phyloP scores from a whole-genome alignment of 2,329 filamentous ascomycete species.

The Cladosporium sp. region DNA sequence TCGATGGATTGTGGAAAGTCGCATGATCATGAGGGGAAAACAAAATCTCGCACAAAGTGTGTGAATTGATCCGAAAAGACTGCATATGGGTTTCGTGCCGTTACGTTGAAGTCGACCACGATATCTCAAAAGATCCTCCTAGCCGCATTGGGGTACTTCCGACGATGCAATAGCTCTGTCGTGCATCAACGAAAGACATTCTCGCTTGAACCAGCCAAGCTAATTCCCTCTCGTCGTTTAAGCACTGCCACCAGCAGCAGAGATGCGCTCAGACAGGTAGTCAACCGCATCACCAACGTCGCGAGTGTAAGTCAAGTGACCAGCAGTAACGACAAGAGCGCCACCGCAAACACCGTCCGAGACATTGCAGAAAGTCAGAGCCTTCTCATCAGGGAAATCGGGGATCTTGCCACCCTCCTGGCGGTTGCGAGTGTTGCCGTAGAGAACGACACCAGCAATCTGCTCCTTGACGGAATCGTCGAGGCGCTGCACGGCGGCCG shows the following conservation, averaged over 20 bases:
- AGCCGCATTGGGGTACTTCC: no score
- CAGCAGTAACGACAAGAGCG: slow-evolving; percentile 29
- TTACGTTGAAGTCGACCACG: no score
- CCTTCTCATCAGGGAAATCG: slow-evolving; percentile 29
- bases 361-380: slow-evolving; percentile 34
- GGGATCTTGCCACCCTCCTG: slow-evolving; percentile 35
- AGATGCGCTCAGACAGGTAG: slow-evolving; percentile 24
- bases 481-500: slow-evolving; percentile 30
- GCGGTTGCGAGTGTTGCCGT: slow-evolving; percentile 38
- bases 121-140: no score
- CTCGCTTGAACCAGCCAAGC: no score
- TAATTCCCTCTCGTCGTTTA: no score
- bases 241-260: slow-evolving; percentile 9
- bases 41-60: no score
- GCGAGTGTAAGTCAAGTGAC: slow-evolving; percentile 31
- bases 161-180: no score
- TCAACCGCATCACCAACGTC: slow-evolving; percentile 25
- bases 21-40: no score
- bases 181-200: no score
- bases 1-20: no score
- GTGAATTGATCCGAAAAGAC: no score
- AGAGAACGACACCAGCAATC: slow-evolving; percentile 37
- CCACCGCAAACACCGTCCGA: slow-evolving; percentile 34
- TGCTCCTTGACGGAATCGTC: slow-evolving; percentile 24
- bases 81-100: no score